Evolutionary conservation across 345 rosid genomes (phyloP).

Genomic region (Fremontodendron californicum): DNA sequence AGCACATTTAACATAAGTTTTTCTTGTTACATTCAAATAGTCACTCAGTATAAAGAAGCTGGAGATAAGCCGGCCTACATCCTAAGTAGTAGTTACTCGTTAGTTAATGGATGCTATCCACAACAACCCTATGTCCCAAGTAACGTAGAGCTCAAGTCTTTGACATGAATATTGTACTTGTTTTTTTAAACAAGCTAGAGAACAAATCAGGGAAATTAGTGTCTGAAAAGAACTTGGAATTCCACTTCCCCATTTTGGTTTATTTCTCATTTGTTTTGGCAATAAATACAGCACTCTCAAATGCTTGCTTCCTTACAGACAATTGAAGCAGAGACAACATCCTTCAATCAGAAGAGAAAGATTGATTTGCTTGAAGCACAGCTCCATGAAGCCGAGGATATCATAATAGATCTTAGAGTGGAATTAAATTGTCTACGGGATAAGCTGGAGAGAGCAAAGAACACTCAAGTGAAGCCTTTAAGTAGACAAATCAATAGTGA

Average conservation of each 20-base stretch:
- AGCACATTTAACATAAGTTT: neutral
- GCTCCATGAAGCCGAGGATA: slow-evolving; percentile 68
- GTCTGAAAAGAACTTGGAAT: neutral
- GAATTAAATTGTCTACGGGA: slow-evolving; percentile 49
- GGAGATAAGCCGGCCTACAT: neutral
- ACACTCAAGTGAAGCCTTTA: slow-evolving; percentile 18
- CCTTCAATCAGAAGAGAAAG: slow-evolving; percentile 38
- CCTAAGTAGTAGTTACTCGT: neutral
- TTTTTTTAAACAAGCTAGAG: too few species aligned
- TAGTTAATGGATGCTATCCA: too few species aligned
- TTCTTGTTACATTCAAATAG: neutral
- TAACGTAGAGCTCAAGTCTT: too few species aligned
- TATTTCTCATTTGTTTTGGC: neutral
- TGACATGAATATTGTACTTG: too few species aligned
- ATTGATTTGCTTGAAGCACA: slow-evolving; percentile 81
- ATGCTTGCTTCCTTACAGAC: slow-evolving; percentile 29
- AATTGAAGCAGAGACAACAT: slow-evolving; percentile 44
- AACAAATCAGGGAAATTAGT: neutral
- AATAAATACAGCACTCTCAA: neutral
- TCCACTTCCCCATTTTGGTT: neutral
- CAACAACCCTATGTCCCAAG: too few species aligned
- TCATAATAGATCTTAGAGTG: slow-evolving; percentile 60
- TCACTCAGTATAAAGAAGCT: neutral
- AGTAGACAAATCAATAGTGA: slow-evolving; percentile 20
- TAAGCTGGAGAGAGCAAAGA: slow-evolving; percentile 42